Evolutionary conservation across 78 protist genomes (phyloP).

Genomic region (Dictyostelium intermedium): DNA sequence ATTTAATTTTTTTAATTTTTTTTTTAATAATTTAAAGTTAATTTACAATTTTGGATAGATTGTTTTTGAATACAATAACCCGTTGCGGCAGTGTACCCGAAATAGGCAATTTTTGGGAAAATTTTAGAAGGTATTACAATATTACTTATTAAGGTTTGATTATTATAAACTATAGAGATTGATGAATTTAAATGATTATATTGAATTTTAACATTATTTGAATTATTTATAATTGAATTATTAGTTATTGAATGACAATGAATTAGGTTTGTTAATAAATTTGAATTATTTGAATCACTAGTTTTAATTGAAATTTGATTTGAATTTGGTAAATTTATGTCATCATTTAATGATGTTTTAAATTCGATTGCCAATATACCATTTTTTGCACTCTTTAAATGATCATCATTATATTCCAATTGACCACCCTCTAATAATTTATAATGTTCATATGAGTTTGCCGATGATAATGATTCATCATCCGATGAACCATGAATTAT

Average conservation of each 20-base stretch:
- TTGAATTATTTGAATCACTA: neutral
- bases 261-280: neutral
- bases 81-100: neutral
- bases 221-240: neutral
- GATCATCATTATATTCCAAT: slow-evolving; percentile 1
- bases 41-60: neutral
- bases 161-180: neutral
- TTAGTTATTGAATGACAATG: neutral
- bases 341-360: neutral
- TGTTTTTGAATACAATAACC: slow-evolving; percentile 10
- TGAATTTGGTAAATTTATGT: neutral
- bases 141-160: neutral
- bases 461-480: too few relatives aligned
- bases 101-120: neutral
- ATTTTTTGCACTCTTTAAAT: neutral
- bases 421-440: slow-evolving; percentile 1
- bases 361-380: neutral
- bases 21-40: neutral
- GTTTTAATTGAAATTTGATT: neutral
- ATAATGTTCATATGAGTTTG: neutral
- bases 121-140: neutral
- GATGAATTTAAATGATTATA: neutral
- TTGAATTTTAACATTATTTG: neutral
- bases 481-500: neutral
- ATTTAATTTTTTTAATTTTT: neutral